Conservation (phyloP, 164 flowering plant species). For the Akebia trifoliata region DNA sequence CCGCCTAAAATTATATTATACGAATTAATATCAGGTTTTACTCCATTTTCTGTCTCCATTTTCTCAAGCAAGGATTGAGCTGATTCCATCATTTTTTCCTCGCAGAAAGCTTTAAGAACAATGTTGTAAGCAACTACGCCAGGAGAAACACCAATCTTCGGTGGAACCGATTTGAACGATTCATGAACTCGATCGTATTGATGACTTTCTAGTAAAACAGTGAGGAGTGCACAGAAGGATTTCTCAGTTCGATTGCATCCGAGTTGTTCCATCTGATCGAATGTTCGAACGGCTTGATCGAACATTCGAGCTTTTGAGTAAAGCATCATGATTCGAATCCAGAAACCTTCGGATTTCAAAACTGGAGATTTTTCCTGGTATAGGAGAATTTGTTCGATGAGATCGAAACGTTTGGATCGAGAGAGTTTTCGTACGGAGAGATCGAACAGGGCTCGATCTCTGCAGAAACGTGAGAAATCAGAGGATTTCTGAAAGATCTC, state of each 20-base stretch:
- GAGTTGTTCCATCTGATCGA: conserved; percentile 22
- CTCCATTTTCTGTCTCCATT: conserved; percentile 21
- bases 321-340: conserved; percentile 30
- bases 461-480: conserved; percentile 17
- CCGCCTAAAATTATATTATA: conserved; percentile 24
- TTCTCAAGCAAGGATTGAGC: conserved; percentile 20
- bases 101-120: conserved; percentile 21
- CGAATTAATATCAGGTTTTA: conserved; percentile 24
- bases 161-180: conserved; percentile 6
- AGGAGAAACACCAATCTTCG: conserved; percentile 15
- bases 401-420: conserved; percentile 17
- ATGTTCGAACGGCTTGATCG: conserved; percentile 25
- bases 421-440: conserved; percentile 22
- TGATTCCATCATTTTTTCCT: conserved; percentile 11
- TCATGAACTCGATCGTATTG: conserved; percentile 17
- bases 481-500: conserved; percentile 19
- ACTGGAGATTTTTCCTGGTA: conserved; percentile 11
- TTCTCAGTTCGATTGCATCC: conserved; percentile 21
- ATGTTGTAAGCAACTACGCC: conserved; percentile 16
- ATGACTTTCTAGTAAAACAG: conserved; percentile 11
- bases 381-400: conserved; percentile 21
- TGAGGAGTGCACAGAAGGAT: conserved; percentile 27
- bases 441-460: conserved; percentile 22
- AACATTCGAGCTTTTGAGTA: conserved; percentile 25
- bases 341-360: conserved; percentile 28